A percentile compares a stretch with the other conserved stretches of the same genome.
phyloP scores from a whole-genome alignment of 2,329 filamentous ascomycete genomes.

The Aurifilum marmelostoma region DNA sequence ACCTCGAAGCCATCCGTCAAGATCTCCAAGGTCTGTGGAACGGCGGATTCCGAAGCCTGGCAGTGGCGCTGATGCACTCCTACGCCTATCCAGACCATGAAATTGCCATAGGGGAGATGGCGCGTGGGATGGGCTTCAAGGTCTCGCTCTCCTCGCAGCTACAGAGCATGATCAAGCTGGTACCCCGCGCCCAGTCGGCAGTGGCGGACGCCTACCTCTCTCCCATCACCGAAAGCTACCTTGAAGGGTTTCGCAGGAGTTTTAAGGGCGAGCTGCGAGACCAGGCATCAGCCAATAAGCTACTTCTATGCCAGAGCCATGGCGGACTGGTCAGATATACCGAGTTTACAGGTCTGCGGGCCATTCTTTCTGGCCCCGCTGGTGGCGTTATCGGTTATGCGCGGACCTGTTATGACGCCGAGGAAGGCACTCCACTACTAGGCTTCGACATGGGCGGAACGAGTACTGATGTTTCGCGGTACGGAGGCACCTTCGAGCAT shows the following conservation, averaged over 20 bases:
- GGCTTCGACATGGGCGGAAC: conserved; percentile 97
- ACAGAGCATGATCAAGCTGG: conserved; percentile 89
- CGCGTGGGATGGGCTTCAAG: conserved; percentile 79
- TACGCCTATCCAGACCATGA: conserved; percentile 92
- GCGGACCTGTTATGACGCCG: conserved; percentile 85
- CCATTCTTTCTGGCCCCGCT: conserved; percentile 86
- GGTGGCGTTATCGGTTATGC: conserved; percentile 93
- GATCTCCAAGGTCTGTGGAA: conserved; percentile 71
- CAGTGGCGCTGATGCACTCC: conserved; percentile 88
- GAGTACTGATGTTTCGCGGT: conserved; percentile 87
- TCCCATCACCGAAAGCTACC: conserved; percentile 77
- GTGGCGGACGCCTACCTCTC: conserved; percentile 82
- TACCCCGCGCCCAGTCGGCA: conserved; percentile 74
- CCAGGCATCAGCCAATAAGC: conserved; percentile 59
- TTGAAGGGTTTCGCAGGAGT: conserved; percentile 72
- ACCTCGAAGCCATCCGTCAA: conserved; percentile 56
- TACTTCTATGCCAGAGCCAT: conserved; percentile 64
- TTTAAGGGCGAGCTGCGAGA: conserved; percentile 88
- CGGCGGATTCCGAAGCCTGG: conserved; percentile 76
- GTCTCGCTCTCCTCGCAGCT: conserved; percentile 80
- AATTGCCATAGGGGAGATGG: conserved; percentile 73
- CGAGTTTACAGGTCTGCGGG: conserved; percentile 80
- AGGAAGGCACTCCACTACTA: conserved; percentile 83
- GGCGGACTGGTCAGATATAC: conserved; percentile 74
- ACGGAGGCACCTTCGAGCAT: conserved; percentile 82